Evolutionary conservation across 2,329 filamentous ascomycete genomes (phyloP).

Genomic region (Ophiostoma perfectum): DNA sequence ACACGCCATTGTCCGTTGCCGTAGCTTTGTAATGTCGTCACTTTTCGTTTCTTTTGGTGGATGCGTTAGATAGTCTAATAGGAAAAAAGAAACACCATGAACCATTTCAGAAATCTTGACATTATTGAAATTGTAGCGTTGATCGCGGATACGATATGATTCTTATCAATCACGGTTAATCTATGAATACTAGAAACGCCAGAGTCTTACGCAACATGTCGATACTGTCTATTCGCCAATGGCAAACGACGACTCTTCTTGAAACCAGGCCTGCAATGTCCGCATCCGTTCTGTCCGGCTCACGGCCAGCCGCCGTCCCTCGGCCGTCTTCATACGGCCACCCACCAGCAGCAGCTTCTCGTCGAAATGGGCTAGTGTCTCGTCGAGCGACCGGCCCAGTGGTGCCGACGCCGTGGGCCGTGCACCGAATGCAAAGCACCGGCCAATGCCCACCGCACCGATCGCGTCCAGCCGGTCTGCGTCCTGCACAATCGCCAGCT

Average conservation of each 20-base stretch:
- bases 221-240: slow-evolving; percentile 5
- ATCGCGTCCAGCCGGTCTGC: slow-evolving; percentile 89
- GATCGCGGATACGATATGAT: no score
- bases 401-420: slow-evolving; percentile 43
- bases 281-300: slow-evolving; percentile 50
- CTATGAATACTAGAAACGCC: not conserved
- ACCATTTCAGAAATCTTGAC: no score
- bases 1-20: not conserved
- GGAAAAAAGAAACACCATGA: slow-evolving; percentile 5
- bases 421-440: slow-evolving; percentile 72
- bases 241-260: slow-evolving; percentile 40
- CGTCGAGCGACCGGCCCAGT: slow-evolving; percentile 48
- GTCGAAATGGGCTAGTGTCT: slow-evolving; percentile 68
- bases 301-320: slow-evolving; percentile 48
- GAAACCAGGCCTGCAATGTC: slow-evolving; percentile 55
- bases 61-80: slow-evolving; percentile 1
- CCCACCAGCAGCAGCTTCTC: slow-evolving; percentile 66
- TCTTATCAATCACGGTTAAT: no score
- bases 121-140: no score
- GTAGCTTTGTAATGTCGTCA: not conserved
- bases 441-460: slow-evolving; percentile 75
- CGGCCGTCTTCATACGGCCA: slow-evolving; percentile 58
- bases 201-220: not conserved
- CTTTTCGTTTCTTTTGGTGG: not conserved
- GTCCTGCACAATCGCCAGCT: slow-evolving; percentile 82